Evolutionary conservation across 2,329 filamentous ascomycete species (phyloP).

Genomic region (Microdochium nivale): DNA sequence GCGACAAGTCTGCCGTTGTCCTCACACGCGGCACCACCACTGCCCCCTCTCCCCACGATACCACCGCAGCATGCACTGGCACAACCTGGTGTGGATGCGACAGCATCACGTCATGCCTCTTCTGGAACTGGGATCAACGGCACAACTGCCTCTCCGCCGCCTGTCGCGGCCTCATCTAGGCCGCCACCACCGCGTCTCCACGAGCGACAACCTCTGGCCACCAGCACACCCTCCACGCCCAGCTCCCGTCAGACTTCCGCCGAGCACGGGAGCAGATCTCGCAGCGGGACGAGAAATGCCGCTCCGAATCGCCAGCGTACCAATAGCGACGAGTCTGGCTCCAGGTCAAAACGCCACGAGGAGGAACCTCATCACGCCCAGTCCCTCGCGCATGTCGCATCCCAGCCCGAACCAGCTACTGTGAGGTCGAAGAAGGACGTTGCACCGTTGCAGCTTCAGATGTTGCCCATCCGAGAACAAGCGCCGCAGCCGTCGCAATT

Average conservation of each 20-base stretch:
- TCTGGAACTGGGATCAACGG: conserved; percentile 1
- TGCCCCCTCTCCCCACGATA: conserved; percentile 21
- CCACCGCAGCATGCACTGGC: conserved; percentile 7
- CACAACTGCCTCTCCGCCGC: not conserved
- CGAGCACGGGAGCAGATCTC: not conserved
- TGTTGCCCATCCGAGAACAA: not conserved
- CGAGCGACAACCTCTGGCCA: not conserved
- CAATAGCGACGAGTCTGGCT: not conserved
- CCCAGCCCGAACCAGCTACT: not conserved
- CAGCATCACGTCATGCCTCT: not conserved
- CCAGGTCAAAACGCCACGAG: not conserved
- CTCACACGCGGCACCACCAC: not conserved
- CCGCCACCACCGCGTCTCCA: not conserved
- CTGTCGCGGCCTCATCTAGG: not conserved
- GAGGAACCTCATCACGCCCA: not conserved
- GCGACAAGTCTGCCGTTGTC: not conserved
- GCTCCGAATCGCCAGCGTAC: not conserved
- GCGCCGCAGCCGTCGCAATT: not conserved
- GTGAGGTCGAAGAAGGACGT: not conserved
- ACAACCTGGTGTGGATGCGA: not conserved
- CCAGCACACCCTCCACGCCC: not conserved
- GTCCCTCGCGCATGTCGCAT: not conserved
- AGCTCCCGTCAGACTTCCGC: not conserved
- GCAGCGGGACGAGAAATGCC: not conserved
- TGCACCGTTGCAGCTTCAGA: not conserved